These are phyloP conservation scores for Pichia kluyveri DNA, from an alignment of 805 yeast species.

Conservation along the genomic window DNA sequence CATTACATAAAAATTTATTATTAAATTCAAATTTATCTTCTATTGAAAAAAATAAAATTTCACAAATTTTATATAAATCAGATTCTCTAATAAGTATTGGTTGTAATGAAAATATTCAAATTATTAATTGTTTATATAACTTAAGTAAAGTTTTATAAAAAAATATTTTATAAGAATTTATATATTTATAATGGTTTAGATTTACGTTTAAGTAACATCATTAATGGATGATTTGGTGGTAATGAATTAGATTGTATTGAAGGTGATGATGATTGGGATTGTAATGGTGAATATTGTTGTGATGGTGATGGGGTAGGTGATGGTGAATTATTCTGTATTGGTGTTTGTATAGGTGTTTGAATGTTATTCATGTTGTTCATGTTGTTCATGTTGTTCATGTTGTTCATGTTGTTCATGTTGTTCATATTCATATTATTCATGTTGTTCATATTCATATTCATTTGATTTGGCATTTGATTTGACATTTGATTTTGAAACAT, in stretches of 20 bases:
- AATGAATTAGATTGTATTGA: background rate
- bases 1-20: constrained; percentile 26
- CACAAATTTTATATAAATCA: constrained; percentile 59
- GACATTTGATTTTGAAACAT: too few relatives aligned
- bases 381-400: too few relatives aligned
- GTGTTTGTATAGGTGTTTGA: too few relatives aligned
- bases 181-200: background rate
- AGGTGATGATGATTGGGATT: background rate
- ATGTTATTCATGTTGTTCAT: too few relatives aligned
- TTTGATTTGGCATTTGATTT: too few relatives aligned
- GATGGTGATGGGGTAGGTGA: background rate
- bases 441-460: too few relatives aligned
- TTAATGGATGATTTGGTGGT: constrained; percentile 11
- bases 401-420: too few relatives aligned
- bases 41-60: constrained; percentile 52
- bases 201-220: constrained; percentile 10
- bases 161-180: background rate
- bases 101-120: constrained; percentile 78
- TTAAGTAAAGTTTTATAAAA: constrained; percentile 33
- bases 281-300: background rate
- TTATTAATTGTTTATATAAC: constrained; percentile 54
- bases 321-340: background rate
- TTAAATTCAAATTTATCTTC: constrained; percentile 47
- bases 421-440: too few relatives aligned
- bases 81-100: constrained; percentile 77